phyloP scores from a whole-genome alignment of 441 rosid species.

The Biscutella auriculata region DNA sequence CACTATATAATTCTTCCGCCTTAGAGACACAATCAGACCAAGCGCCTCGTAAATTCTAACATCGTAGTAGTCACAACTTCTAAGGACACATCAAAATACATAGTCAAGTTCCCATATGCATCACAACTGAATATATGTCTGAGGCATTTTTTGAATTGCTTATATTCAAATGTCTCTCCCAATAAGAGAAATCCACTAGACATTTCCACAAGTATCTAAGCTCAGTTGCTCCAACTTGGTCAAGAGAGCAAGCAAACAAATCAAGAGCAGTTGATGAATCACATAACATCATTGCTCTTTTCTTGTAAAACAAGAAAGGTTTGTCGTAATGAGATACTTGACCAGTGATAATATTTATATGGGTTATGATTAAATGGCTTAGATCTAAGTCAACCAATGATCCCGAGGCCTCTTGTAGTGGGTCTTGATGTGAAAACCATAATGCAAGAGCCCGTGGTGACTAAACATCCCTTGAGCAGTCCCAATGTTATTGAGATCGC shows the following conservation, averaged over 20 bases:
- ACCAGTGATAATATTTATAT: constrained; percentile 62
- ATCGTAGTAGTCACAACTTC: constrained; percentile 75
- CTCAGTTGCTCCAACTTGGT: constrained; percentile 85
- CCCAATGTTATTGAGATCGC: constrained; percentile 71
- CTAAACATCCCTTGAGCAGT: constrained; percentile 59
- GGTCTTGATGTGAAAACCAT: constrained; percentile 94
- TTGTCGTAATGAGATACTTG: constrained; percentile 38
- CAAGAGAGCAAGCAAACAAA: constrained; percentile 86
- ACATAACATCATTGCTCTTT: constrained; percentile 43
- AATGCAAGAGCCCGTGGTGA: constrained; percentile 57
- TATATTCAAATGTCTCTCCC: constrained; percentile 74
- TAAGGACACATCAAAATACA: constrained; percentile 75
- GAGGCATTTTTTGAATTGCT: constrained; percentile 63
- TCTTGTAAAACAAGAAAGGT: constrained; percentile 55
- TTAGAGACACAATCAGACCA: constrained; percentile 76
- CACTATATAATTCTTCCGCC: constrained; percentile 48
- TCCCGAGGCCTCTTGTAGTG: constrained; percentile 78
- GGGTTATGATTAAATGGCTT: constrained; percentile 56
- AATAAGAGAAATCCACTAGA: constrained; percentile 85
- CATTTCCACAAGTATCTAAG: constrained; percentile 57
- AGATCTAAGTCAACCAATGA: constrained; percentile 53
- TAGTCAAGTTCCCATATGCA: constrained; percentile 52
- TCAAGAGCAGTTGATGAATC: constrained; percentile 62
- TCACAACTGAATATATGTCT: constrained; percentile 61
- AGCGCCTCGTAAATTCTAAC: constrained; percentile 71